These are phyloP conservation scores for Agroathelia rolfsii DNA, from an alignment of 1,284 basidiomycete genomes.

Conservation along the genomic window DNA sequence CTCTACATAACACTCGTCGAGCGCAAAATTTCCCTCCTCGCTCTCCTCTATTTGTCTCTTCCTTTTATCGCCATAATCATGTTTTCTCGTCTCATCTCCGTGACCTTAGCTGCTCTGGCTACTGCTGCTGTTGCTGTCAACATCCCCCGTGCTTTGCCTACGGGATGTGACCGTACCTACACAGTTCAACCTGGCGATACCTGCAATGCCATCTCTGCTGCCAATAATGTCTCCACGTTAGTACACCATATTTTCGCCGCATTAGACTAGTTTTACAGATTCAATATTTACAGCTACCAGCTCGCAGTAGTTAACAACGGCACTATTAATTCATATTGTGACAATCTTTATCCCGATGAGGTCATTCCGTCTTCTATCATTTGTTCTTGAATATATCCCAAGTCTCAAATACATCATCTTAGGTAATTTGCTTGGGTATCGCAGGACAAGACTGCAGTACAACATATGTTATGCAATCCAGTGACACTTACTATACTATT, in stretches of 20 bases:
- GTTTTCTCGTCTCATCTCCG: too few relatives aligned
- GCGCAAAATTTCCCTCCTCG: too few relatives aligned
- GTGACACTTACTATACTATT: slow-evolving; percentile 33
- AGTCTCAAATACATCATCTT: not conserved
- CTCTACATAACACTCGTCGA: too few relatives aligned
- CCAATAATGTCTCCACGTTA: slow-evolving; percentile 34
- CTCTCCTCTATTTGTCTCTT: too few relatives aligned
- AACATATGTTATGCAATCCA: slow-evolving; percentile 26
- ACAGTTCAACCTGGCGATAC: slow-evolving; percentile 32
- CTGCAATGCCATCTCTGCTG: slow-evolving; percentile 36
- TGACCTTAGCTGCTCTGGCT: too few relatives aligned
- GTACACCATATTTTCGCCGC: slow-evolving; percentile 3
- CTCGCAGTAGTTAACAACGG: slow-evolving; percentile 30
- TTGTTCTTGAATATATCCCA: not conserved
- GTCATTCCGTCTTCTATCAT: slow-evolving; percentile 11
- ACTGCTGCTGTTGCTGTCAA: too few relatives aligned
- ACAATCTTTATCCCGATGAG: slow-evolving; percentile 31
- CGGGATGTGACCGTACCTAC: slow-evolving; percentile 34
- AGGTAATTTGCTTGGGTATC: slow-evolving; percentile 33
- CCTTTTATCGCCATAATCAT: too few relatives aligned
- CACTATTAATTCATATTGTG: slow-evolving; percentile 30
- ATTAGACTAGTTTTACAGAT: not conserved
- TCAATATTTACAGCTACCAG: slow-evolving; percentile 27
- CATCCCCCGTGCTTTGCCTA: too few relatives aligned
- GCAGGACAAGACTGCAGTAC: slow-evolving; percentile 32